Percentiles rank a stretch among this genome's conserved stretches.
These are phyloP conservation scores for Hura crepitans DNA, from an alignment of 441 rosid genomes.

Conservation along the genomic window DNA sequence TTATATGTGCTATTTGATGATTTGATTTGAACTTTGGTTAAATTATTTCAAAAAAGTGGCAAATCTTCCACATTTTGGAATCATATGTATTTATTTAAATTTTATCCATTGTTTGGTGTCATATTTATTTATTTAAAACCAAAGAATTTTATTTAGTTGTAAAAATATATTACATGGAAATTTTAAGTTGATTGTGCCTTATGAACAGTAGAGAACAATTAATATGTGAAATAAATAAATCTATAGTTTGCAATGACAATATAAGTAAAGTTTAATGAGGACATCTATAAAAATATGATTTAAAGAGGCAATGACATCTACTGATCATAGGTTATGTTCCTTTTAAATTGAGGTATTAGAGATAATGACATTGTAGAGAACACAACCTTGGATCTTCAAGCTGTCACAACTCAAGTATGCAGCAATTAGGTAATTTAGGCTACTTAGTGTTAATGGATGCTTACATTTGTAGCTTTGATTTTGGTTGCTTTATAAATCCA, in stretches of 20 bases:
- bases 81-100: too few species aligned
- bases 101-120: too few species aligned
- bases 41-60: too few species aligned
- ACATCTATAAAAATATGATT: conserved; percentile 59
- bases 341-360: conserved; percentile 44
- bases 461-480: conserved; percentile 43
- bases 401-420: conserved; percentile 53
- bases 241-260: conserved; percentile 24
- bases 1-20: too few species aligned
- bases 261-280: conserved; percentile 43
- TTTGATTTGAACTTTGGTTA: too few species aligned
- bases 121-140: too few species aligned
- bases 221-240: conserved; percentile 24
- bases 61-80: too few species aligned
- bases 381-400: conserved; percentile 52
- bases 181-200: conserved; percentile 31
- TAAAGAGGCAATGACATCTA: conserved; percentile 57
- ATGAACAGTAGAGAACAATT: conserved; percentile 22
- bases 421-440: conserved; percentile 62
- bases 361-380: conserved; percentile 37
- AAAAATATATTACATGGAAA: too few species aligned
- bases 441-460: conserved; percentile 41
- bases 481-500: conserved; percentile 26
- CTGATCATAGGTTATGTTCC: conserved; percentile 60
- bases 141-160: too few species aligned